phyloP scores from a whole-genome alignment of 495 filamentous ascomycete species.

The Haplographium delicatum region DNA sequence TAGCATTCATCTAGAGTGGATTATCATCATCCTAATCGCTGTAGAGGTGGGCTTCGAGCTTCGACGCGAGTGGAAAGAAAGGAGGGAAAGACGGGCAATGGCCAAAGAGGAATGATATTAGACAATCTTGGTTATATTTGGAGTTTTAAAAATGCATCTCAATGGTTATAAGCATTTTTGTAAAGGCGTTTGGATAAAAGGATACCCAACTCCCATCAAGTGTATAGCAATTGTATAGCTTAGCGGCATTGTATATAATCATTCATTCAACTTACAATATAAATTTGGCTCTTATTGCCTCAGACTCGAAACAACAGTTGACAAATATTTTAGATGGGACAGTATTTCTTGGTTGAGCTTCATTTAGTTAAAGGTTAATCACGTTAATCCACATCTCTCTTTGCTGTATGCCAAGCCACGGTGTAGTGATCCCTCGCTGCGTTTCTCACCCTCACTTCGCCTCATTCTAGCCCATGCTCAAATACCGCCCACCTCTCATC shows the following conservation, averaged over 20 bases:
- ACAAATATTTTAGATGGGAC: too few relatives aligned
- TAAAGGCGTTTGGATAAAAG: background rate
- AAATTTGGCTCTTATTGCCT: too few relatives aligned
- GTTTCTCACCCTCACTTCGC: too few relatives aligned
- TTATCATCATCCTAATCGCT: constrained; percentile 89
- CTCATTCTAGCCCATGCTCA: too few relatives aligned
- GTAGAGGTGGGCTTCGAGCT: constrained; percentile 69
- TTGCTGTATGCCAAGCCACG: too few relatives aligned
- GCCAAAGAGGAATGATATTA: background rate
- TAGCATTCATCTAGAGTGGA: constrained; percentile 86
- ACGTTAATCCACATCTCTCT: too few relatives aligned
- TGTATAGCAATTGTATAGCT: background rate
- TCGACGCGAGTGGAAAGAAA: constrained; percentile 43
- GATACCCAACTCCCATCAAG: constrained; percentile 13
- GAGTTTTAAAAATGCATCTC: background rate
- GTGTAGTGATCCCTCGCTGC: too few relatives aligned
- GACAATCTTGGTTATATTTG: background rate
- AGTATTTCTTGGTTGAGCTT: too few relatives aligned
- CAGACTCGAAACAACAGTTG: too few relatives aligned
- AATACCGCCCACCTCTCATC: too few relatives aligned
- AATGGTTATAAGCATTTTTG: background rate
- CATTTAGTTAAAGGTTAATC: too few relatives aligned
- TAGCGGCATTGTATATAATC: background rate
- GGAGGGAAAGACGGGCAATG: constrained; percentile 9
- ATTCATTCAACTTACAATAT: too few relatives aligned